Conservation (phyloP, 495 filamentous ascomycete species). For the Penicillium malachiteum region DNA sequence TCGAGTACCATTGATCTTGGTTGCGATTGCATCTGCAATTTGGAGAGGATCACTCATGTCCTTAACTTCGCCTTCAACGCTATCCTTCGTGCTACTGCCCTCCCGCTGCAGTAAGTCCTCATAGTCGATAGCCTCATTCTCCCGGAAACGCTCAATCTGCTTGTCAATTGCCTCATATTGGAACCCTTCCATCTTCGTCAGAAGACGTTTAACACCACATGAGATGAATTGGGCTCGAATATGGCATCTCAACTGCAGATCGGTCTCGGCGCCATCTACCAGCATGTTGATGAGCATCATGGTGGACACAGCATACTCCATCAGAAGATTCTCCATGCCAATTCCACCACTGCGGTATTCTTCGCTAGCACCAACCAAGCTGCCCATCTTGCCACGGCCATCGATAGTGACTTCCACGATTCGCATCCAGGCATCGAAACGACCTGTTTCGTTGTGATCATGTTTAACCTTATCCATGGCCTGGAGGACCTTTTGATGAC, state of each 20-base stretch:
- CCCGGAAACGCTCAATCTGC: conserved; percentile 89
- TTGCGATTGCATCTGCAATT: conserved; percentile 91
- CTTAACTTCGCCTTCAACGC: conserved; percentile 85
- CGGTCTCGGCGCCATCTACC: conserved; percentile 83
- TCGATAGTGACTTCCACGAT: conserved; percentile 97
- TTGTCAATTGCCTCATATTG: conserved; percentile 99
- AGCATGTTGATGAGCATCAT: conserved; percentile 96
- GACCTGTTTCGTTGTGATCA: conserved; percentile 86
- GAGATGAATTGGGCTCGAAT: conserved; percentile 94
- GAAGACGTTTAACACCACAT: conserved; percentile 91
- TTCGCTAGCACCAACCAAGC: conserved; percentile 92
- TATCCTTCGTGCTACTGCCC: conserved; percentile 84
- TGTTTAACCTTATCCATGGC: conserved; percentile 90
- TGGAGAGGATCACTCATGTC: conserved; percentile 92
- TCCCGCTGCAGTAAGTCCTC: conserved; percentile 94
- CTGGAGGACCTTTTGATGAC: conserved; percentile 92
- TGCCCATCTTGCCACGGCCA: conserved; percentile 97
- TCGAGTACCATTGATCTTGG: conserved; percentile 76
- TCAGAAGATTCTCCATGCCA: conserved; percentile 97
- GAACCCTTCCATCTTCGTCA: conserved; percentile 97
- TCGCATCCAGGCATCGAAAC: conserved; percentile 98
- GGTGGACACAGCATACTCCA: conserved; percentile 97
- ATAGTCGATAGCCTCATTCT: conserved; percentile 96
- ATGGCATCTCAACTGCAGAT: conserved; percentile 88
- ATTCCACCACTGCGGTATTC: conserved; percentile 96